phyloP scores from a whole-genome alignment of 371 early-diverging fungal genomes.

The Rhizopus delemar region DNA sequence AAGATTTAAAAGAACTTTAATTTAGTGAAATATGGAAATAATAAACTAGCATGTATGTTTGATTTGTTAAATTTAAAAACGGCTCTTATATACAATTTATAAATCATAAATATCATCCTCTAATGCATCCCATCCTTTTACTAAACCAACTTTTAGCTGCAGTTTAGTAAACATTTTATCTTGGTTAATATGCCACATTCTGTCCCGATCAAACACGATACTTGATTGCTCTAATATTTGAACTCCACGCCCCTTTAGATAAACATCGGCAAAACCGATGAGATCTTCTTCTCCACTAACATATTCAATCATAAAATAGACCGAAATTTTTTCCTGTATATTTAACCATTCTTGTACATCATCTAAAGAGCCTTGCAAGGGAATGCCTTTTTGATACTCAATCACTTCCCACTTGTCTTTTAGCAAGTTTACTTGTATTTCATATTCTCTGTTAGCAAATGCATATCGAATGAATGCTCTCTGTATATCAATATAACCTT shows the following conservation, averaged over 20 bases:
- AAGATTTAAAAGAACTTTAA: neutral
- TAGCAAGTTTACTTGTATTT: constrained; percentile 3
- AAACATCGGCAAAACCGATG: constrained; percentile 14
- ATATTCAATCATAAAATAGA: constrained; percentile 9
- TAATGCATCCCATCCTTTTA: constrained; percentile 21
- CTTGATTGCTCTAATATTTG: constrained; percentile 8
- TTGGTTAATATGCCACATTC: constrained; percentile 25
- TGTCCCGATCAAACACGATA: constrained; percentile 17
- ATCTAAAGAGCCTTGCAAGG: constrained; percentile 17
- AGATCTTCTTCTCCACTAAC: constrained; percentile 7
- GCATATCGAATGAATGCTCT: constrained; percentile 15
- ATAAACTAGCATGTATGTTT: neutral
- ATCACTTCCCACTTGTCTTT: constrained; percentile 15
- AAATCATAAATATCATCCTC: constrained; percentile 2
- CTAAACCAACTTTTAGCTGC: constrained; percentile 21
- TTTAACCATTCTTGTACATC: constrained; percentile 21
- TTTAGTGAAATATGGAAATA: neutral
- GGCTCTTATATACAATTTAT: neutral
- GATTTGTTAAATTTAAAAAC: neutral
- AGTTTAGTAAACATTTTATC: constrained; percentile 21
- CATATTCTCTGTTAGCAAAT: constrained; percentile 16
- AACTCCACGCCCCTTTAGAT: constrained; percentile 12
- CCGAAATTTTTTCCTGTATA: constrained; percentile 4
- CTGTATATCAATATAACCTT: constrained; percentile 2
- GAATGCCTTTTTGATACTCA: constrained; percentile 1